Percentiles rank a stretch among this genome's conserved stretches.
phyloP scores from a whole-genome alignment of 352 stramenopile genomes.

The Phytopythium montanum region DNA sequence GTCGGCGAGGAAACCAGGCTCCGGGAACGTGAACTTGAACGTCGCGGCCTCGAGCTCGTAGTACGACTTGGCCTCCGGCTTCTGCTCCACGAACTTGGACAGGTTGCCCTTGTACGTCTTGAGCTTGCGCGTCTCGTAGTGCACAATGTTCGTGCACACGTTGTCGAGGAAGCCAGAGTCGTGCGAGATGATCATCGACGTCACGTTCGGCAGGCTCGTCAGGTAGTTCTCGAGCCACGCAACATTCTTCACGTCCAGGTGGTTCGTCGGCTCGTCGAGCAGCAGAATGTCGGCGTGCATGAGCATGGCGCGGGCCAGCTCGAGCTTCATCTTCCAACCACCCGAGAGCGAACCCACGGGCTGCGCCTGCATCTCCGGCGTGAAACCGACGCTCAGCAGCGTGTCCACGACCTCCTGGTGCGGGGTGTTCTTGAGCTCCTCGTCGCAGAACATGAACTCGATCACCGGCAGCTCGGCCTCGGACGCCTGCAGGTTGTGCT shows the following conservation, averaged over 20 bases:
- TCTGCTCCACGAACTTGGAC: slow-evolving; percentile 80
- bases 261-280: slow-evolving; percentile 95
- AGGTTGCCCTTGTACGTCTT: slow-evolving; percentile 89
- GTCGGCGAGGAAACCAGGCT: slow-evolving; percentile 85
- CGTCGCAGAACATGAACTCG: slow-evolving; percentile 82
- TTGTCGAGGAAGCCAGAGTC: slow-evolving; percentile 98
- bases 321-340: slow-evolving; percentile 96
- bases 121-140: slow-evolving; percentile 94
- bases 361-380: slow-evolving; percentile 89
- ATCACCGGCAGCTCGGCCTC: slow-evolving; percentile 80
- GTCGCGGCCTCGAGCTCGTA: slow-evolving; percentile 84
- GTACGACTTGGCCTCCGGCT: slow-evolving; percentile 87
- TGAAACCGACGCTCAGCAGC: slow-evolving; percentile 93
- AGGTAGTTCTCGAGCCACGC: slow-evolving; percentile 93
- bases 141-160: slow-evolving; percentile 97
- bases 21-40: slow-evolving; percentile 86
- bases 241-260: slow-evolving; percentile 92
- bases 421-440: slow-evolving; percentile 90
- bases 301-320: slow-evolving; percentile 92
- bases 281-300: slow-evolving; percentile 96
- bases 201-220: slow-evolving; percentile 84
- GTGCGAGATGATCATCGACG: slow-evolving; percentile 94
- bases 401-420: slow-evolving; percentile 91
- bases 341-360: slow-evolving; percentile 92
- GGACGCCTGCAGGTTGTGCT: slow-evolving; percentile 95